These are phyloP conservation scores for Metschnikowia lunata DNA, from an alignment of 805 yeast genomes.

Conservation along the genomic window DNA sequence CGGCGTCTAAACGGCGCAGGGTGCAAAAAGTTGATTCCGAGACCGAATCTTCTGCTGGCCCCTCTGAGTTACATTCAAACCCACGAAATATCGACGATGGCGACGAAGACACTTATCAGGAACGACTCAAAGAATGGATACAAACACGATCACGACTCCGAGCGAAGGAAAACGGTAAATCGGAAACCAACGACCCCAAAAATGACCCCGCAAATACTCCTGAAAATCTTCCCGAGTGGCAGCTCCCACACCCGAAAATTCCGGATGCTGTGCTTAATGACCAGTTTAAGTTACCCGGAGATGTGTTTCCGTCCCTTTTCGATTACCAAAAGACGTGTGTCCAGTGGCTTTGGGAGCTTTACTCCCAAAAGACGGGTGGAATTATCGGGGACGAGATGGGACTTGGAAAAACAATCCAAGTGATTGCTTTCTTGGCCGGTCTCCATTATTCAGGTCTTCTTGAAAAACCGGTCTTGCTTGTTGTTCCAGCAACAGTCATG, in stretches of 20 bases:
- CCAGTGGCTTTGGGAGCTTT: constrained; percentile 96
- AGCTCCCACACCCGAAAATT: constrained; percentile 63
- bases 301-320: constrained; percentile 77
- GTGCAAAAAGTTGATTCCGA: background rate
- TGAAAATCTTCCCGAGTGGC: constrained; percentile 1
- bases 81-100: constrained; percentile 70
- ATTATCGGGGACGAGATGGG: constrained; percentile 99
- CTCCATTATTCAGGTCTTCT: constrained; percentile 76
- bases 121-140: constrained; percentile 59
- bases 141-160: constrained; percentile 46
- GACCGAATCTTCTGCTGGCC: background rate
- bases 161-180: constrained; percentile 17
- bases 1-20: no score
- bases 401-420: constrained; percentile 89
- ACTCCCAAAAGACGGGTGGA: constrained; percentile 86
- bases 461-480: constrained; percentile 75
- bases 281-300: constrained; percentile 80
- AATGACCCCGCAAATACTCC: background rate
- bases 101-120: constrained; percentile 58
- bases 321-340: constrained; percentile 96
- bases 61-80: background rate
- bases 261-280: constrained; percentile 73
- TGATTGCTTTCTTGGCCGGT: constrained; percentile 87
- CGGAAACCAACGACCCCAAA: background rate
- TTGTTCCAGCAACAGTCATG: constrained; percentile 95